A percentile compares a stretch with the other conserved stretches of the same genome.
These are phyloP conservation scores for Xylaria intraflava DNA, from an alignment of 495 filamentous ascomycete genomes.

Conservation along the genomic window DNA sequence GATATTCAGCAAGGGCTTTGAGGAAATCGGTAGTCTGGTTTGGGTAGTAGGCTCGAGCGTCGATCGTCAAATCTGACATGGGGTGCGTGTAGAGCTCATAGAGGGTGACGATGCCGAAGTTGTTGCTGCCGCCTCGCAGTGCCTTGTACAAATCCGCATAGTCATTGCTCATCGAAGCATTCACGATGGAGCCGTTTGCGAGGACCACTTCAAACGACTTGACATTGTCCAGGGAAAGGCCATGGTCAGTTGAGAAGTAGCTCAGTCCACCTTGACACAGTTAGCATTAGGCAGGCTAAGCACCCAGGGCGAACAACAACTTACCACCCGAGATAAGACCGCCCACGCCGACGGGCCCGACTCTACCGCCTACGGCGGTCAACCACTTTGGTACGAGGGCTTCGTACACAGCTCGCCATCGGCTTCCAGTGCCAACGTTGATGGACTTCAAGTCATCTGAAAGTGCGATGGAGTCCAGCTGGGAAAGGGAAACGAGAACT, in stretches of 20 bases:
- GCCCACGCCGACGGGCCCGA: conserved; percentile 34
- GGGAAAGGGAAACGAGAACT: conserved; percentile 46
- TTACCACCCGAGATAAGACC: conserved; percentile 32
- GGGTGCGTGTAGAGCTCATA: conserved; percentile 42
- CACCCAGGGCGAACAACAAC: conserved; percentile 1
- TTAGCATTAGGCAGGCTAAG: conserved; percentile 7
- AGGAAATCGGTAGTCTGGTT: conserved; percentile 16
- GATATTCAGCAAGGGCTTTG: conserved; percentile 16
- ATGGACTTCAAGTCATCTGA: conserved; percentile 37
- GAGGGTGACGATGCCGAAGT: conserved; percentile 43
- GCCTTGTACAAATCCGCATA: conserved; percentile 35
- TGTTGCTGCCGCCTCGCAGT: conserved; percentile 40
- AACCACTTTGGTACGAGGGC: conserved; percentile 37
- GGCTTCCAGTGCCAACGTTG: conserved; percentile 40
- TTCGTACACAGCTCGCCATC: conserved; percentile 44
- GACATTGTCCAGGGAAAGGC: conserved; percentile 48
- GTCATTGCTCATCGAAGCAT: conserved; percentile 32
- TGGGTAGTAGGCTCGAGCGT: conserved; percentile 14
- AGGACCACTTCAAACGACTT: conserved; percentile 51
- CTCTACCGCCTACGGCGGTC: conserved; percentile 43
- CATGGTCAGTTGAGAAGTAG: conserved; percentile 48
- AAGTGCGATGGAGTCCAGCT: conserved; percentile 36
- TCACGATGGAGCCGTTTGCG: conserved; percentile 46
- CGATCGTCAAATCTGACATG: conserved; percentile 16
- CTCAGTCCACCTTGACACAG: conserved; percentile 27